Evolutionary conservation across 1,284 basidiomycete genomes (phyloP), one percentile per base, ranked within the genome.

Genomic region (Sanghuangporus baumii): DNA sequence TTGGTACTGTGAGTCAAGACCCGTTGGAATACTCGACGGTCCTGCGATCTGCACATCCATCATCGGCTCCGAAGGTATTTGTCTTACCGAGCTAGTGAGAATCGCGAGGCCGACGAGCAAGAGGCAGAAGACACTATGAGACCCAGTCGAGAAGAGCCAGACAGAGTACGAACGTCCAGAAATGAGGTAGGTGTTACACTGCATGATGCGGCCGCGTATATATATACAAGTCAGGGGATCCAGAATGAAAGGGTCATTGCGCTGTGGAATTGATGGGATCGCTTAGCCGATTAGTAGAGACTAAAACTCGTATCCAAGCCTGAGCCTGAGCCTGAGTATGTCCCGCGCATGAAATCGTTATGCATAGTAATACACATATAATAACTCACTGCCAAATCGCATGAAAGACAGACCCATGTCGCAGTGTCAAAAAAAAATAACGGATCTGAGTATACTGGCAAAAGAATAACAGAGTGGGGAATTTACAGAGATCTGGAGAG

Each of bases 221-320:
- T 61, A 57, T 50, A 51, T 61, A 58, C 34, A 41, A 38, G 43
- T 23, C 55, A 52, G n/a, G 34, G 31, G 57, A 48, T 54, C 57
- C 34, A 59, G 52, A 20, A 56, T 26, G 48, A 41, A 65, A 65
- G 63, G 63, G 63, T 65, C 63, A 61, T 65, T 43, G 55, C 23
- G 55, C 36, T 57, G 63, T 55, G 51, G 58, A 64, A 63, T 47
- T 55, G 58, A 55, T 55, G 62, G 46, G 52, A 36, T 34, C 26
- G 9, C 40, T 51, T 48, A 63, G 47, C 57, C 46, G 57, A 54
- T 46, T 46, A 34, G 43, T 46, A 57, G 40, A 41, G 38, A 26
- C 48, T 60, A 31, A 60, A 51, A 40, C 59, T 54, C 52, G 36
- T 60, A 50, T 40, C 26, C 48, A 54, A 38, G 14, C 59, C 48